A percentile compares a stretch with the other conserved stretches of the same genome.
Conservation (phyloP, 208 protist species). For the Blechomonas ayalai region DNA sequence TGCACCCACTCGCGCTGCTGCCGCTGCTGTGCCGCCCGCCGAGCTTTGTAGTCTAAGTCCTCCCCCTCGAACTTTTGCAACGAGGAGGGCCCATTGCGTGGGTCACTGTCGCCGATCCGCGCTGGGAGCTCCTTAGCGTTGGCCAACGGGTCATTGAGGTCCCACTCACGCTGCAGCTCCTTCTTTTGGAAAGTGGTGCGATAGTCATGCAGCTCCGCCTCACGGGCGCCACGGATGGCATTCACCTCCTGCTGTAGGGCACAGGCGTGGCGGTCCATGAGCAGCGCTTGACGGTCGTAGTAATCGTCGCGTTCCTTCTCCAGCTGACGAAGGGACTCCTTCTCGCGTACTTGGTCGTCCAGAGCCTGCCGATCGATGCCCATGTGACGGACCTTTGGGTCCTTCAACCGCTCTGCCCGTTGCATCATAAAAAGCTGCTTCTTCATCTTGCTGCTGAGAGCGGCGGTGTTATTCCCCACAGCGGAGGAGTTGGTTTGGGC, state of each 20-base stretch:
- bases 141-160: constrained; percentile 85
- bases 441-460: constrained; percentile 27
- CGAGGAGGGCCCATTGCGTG: constrained; percentile 69
- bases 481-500: constrained; percentile 2
- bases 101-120: constrained; percentile 86
- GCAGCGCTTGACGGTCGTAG: constrained; percentile 82
- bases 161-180: constrained; percentile 77
- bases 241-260: constrained; percentile 86
- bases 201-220: constrained; percentile 81
- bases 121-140: constrained; percentile 78
- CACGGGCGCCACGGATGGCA: constrained; percentile 54
- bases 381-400: constrained; percentile 89
- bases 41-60: constrained; percentile 73
- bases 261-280: constrained; percentile 84
- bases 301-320: constrained; percentile 85
- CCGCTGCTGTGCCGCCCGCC: constrained; percentile 63
- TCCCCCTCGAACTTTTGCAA: constrained; percentile 91
- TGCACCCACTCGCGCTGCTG: constrained; percentile 82
- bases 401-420: constrained; percentile 81
- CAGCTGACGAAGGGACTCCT: constrained; percentile 62
- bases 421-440: constrained; percentile 84
- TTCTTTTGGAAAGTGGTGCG: constrained; percentile 84
- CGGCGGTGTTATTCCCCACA: neutral
- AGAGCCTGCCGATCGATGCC: constrained; percentile 88
- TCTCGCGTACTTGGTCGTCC: constrained; percentile 89